Conservation (phyloP, 2,329 filamentous ascomycete genomes). For the Penicillium concentricum region DNA sequence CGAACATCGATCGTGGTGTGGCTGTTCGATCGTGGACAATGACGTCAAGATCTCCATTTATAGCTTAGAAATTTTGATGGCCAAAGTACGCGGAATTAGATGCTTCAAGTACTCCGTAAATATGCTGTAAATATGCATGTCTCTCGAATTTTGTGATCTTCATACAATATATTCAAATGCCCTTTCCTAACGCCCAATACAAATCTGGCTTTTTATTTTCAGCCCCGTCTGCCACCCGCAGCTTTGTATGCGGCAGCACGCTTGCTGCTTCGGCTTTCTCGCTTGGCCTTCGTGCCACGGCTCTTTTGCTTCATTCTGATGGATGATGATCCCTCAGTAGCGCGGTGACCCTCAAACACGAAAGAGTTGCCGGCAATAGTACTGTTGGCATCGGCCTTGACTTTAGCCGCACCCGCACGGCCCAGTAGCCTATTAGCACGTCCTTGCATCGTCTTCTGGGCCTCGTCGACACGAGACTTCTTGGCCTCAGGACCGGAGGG, state of each 20-base stretch:
- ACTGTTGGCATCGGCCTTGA: constrained; percentile 30
- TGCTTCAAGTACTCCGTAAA: neutral
- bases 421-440: constrained; percentile 41
- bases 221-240: constrained; percentile 34
- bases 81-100: neutral
- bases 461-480: constrained; percentile 26
- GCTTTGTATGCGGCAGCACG: constrained; percentile 46
- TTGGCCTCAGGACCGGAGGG: constrained; percentile 12
- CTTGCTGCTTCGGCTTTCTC: constrained; percentile 42
- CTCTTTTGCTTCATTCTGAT: constrained; percentile 41
- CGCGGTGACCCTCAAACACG: constrained; percentile 49
- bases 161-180: constrained; percentile 18
- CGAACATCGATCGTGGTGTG: neutral
- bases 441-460: constrained; percentile 39
- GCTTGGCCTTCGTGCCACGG: constrained; percentile 42
- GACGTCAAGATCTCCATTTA: neutral
- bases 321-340: constrained; percentile 32
- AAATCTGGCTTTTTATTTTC: constrained; percentile 12
- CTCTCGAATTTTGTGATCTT: constrained; percentile 1
- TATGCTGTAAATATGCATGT: neutral
- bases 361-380: constrained; percentile 35
- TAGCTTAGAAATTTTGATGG: neutral
- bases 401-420: constrained; percentile 38
- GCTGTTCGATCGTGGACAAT: neutral
- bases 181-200: constrained; percentile 23